Evolutionary conservation across 306 rosid genomes (phyloP).

Genomic region (Prosopis cineraria): DNA sequence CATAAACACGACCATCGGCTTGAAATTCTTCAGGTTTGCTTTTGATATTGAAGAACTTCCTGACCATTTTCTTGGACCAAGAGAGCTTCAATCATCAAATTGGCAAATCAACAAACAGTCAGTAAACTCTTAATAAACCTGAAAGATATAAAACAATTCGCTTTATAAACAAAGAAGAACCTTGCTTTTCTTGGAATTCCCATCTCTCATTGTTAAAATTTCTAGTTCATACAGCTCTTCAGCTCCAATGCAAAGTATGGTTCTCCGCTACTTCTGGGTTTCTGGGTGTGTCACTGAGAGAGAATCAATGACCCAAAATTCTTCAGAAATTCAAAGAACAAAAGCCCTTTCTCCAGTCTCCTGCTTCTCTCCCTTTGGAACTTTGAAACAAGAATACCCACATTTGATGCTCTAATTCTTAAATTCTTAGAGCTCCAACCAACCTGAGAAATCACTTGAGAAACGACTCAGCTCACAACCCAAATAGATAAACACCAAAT

Average conservation of each 20-base stretch:
- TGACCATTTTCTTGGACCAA: slow-evolving; percentile 99
- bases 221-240: slow-evolving; percentile 69
- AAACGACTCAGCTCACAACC: slow-evolving; percentile 27
- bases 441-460: not conserved
- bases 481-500: slow-evolving; percentile 40
- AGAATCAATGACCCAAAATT: slow-evolving; percentile 41
- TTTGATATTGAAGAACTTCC: slow-evolving; percentile 94
- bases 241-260: slow-evolving; percentile 11
- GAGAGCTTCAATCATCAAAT: slow-evolving; percentile 83
- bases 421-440: slow-evolving; percentile 10
- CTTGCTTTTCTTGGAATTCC: slow-evolving; percentile 88
- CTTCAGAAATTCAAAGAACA: slow-evolving; percentile 30
- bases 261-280: slow-evolving; percentile 34
- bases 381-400: slow-evolving; percentile 37
- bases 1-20: slow-evolving; percentile 66
- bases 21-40: slow-evolving; percentile 79
- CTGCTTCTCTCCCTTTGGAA: slow-evolving; percentile 29
- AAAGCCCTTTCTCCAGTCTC: slow-evolving; percentile 44
- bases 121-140: slow-evolving; percentile 31
- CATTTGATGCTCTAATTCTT: slow-evolving; percentile 24
- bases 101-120: slow-evolving; percentile 51
- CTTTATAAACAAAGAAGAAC: slow-evolving; percentile 43
- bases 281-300: slow-evolving; percentile 40
- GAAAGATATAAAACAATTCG: not conserved
- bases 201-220: slow-evolving; percentile 81